These are phyloP conservation scores for Atkinsonella texensis DNA, from an alignment of 2,329 filamentous ascomycete species.

Conservation along the genomic window DNA sequence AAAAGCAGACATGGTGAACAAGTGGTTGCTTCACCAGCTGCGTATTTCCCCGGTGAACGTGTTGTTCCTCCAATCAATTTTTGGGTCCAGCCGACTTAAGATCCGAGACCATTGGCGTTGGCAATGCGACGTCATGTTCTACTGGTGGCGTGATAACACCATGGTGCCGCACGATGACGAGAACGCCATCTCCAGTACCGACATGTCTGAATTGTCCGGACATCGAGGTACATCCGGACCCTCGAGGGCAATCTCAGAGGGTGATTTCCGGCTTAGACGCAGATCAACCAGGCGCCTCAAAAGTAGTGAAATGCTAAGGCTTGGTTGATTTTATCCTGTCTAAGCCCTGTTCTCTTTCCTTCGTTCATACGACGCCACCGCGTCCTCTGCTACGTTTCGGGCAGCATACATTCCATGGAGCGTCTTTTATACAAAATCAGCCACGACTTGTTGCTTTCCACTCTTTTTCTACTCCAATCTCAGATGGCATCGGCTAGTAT, in stretches of 20 bases:
- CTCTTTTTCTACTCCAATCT: too few species aligned
- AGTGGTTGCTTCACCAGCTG: slow-evolving; percentile 41
- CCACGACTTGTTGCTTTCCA: background rate
- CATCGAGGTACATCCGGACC: slow-evolving; percentile 14
- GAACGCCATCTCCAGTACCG: slow-evolving; percentile 11
- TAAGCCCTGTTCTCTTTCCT: too few species aligned
- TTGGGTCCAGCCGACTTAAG: slow-evolving; percentile 16
- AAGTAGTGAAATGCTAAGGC: slow-evolving; percentile 8
- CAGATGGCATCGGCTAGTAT: background rate
- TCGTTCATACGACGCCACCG: too few species aligned
- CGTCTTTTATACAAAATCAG: background rate
- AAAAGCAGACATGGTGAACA: slow-evolving; percentile 33
- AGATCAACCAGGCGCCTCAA: slow-evolving; percentile 1
- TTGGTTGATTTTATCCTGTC: too few species aligned
- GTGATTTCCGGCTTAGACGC: background rate
- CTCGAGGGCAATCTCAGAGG: slow-evolving; percentile 15
- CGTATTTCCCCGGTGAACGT: slow-evolving; percentile 33
- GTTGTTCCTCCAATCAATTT: slow-evolving; percentile 27
- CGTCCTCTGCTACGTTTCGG: too few species aligned
- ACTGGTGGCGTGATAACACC: slow-evolving; percentile 24
- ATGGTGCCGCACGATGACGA: slow-evolving; percentile 9
- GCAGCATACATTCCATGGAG: background rate
- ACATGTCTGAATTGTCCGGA: slow-evolving; percentile 14
- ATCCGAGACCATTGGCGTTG: slow-evolving; percentile 23
- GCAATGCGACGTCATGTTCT: slow-evolving; percentile 26